Evolutionary conservation across 805 yeast genomes (phyloP), one percentile per base, ranked within the genome.

Genomic region (Hanseniaspora valbyensis): DNA sequence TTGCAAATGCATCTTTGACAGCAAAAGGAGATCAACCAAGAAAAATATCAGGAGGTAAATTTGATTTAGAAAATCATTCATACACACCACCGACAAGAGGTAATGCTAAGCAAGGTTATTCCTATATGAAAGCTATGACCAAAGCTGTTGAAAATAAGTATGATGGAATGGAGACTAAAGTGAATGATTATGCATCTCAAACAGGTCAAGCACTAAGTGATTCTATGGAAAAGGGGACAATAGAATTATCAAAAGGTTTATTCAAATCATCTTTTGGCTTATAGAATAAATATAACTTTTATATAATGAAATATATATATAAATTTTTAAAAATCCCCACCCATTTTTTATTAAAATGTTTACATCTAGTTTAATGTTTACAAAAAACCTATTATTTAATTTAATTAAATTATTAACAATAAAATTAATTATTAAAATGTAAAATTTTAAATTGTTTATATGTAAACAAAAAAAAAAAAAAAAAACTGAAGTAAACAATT

Each of bases 161-260:
- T 50, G 81, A 78, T 42, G 57, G 66, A 2, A 59, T 77, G 16
- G 84, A 78, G 57, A 80, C 75, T 50, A 65, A 72, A 9, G 61
- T 78, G 45, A 75, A 77, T 59, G 78, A 76, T 21, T 78, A 76
- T 55, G 83, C 84, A 6, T 73, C 69, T 40, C 69, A 66, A 24
- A 65, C 78, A 26, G 72, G 76, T 52, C 80, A 78, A 54, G 63
- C 73, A 14, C 66, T 80, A 69, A 73, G 67, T 53, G 81, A 76
- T 13, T 61, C 75, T 1, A 61, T 75, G 40, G 78, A 74, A 38
- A 67, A 68, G 12, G 73, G 71, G 13, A 75, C 78, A 55, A 73
- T 69, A 42, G 71, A 73, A 32, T 55, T 78, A 52, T 72, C 78
- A 53, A 68, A 68, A 33, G 69, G 78, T 14, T 73, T 81, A 0